A percentile compares a stretch with the other conserved stretches of the same genome.
Evolutionary conservation across 139 green algal genomes (phyloP).

Genomic region (Chlorella ohadii): DNA sequence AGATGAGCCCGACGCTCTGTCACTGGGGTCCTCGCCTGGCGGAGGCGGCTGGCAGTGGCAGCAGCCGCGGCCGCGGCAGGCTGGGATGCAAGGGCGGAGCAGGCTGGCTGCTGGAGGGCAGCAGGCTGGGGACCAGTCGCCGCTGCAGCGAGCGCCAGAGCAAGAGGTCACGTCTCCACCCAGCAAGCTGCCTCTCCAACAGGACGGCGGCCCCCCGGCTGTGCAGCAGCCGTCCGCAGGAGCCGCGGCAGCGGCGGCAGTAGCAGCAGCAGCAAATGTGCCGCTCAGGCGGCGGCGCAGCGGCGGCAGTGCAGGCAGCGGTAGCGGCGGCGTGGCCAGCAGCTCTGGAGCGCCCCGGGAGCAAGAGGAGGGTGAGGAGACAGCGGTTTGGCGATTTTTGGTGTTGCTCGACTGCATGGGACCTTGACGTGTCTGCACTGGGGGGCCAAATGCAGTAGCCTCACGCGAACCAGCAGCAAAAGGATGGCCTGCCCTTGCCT

Average conservation of each 20-base stretch:
- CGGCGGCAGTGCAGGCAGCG: neutral
- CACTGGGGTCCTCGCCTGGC: neutral
- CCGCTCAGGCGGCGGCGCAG: neutral
- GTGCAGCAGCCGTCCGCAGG: neutral
- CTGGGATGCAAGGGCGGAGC: too few species aligned
- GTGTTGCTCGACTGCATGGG: too few species aligned
- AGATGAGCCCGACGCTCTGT: neutral
- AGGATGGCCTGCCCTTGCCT: too few species aligned
- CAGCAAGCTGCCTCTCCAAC: neutral
- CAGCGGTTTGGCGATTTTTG: too few species aligned
- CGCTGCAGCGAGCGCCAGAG: neutral
- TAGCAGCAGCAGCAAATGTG: neutral
- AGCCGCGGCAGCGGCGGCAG: conserved; percentile 8
- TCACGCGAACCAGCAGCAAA: too few species aligned
- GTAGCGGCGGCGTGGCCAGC: neutral
- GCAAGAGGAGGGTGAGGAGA: too few species aligned
- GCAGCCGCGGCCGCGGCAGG: too few species aligned
- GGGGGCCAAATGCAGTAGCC: too few species aligned
- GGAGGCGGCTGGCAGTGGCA: too few species aligned
- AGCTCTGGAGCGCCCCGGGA: too few species aligned
- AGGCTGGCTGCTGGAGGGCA: too few species aligned
- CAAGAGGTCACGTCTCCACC: neutral
- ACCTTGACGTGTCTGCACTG: too few species aligned
- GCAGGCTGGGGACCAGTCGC: neutral
- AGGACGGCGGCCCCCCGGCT: neutral